These are phyloP conservation scores for Ophiostoma sp. DNA, from an alignment of 2,329 filamentous ascomycete species.

Conservation along the genomic window DNA sequence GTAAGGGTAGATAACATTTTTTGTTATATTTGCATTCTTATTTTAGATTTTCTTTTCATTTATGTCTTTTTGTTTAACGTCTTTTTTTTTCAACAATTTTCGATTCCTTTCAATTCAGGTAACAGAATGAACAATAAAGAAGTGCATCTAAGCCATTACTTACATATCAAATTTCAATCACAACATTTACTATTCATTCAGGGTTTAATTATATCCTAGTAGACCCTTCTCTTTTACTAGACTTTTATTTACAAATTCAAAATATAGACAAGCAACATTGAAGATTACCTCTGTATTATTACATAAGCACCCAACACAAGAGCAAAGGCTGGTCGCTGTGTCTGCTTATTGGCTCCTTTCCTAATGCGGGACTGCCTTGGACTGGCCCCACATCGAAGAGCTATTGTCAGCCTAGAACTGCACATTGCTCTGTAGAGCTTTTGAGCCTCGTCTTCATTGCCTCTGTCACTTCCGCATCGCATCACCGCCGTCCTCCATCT, in stretches of 20 bases:
- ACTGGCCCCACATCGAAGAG: background rate
- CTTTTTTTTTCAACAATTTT: background rate
- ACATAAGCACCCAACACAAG: background rate
- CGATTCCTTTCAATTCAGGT: background rate
- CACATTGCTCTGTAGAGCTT: background rate
- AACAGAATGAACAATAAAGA: background rate
- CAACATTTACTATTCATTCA: too few relatives aligned
- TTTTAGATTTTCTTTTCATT: background rate
- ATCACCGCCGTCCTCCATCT: background rate
- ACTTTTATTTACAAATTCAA: background rate
- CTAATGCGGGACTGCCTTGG: background rate
- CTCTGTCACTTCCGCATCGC: background rate
- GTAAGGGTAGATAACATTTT: background rate
- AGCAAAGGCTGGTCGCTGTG: background rate
- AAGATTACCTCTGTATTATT: background rate
- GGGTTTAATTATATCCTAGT: too few relatives aligned
- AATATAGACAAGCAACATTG: too few relatives aligned
- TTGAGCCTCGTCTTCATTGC: constrained; percentile 6
- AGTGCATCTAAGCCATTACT: background rate
- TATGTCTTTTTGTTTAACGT: background rate
- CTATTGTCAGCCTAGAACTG: constrained; percentile 7
- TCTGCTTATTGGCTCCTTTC: background rate
- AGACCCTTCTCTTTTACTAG: too few relatives aligned
- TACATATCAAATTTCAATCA: background rate
- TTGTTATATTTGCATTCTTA: background rate